phyloP scores from a whole-genome alignment of 768 basidiomycete genomes.

The Fibroporia radiculosa region DNA sequence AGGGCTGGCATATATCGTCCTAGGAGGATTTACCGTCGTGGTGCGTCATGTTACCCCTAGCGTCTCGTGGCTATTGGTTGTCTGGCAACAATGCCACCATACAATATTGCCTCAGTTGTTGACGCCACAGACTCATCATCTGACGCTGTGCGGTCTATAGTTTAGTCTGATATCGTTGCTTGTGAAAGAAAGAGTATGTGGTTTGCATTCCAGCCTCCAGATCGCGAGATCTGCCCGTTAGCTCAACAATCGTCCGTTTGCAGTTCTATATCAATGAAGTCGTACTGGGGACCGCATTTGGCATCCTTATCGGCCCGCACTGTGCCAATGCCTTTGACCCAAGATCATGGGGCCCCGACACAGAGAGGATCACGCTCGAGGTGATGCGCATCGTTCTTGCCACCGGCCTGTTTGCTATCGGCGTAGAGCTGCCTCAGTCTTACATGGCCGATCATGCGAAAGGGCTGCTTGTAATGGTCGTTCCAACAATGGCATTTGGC shows the following conservation, averaged over 20 bases:
- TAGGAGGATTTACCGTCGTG: conserved; percentile 49
- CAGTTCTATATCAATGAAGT: conserved; percentile 91
- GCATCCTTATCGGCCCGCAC: conserved; percentile 64
- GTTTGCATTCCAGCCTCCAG: neutral
- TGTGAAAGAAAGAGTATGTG: conserved; percentile 67
- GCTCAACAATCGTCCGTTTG: neutral
- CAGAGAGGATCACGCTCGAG: conserved; percentile 70
- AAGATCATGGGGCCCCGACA: conserved; percentile 54
- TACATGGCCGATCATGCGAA: conserved; percentile 80
- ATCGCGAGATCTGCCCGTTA: neutral
- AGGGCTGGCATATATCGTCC: conserved; percentile 51
- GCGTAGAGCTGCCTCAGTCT: conserved; percentile 82
- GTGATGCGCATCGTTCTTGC: conserved; percentile 85
- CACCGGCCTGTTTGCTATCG: conserved; percentile 89
- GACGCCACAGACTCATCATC: no score
- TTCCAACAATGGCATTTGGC: conserved; percentile 80
- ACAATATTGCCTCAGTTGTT: neutral
- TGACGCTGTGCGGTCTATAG: conserved; percentile 39
- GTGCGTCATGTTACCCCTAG: conserved; percentile 30
- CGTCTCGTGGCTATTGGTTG: neutral
- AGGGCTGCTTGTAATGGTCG: conserved; percentile 59
- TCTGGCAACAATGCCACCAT: neutral
- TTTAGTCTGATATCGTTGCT: conserved; percentile 81
- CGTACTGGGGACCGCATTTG: conserved; percentile 75
- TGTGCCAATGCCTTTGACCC: conserved; percentile 69